Evolutionary conservation across 1,284 basidiomycete species (phyloP), one percentile per base, ranked within the genome.

Genomic region (Cryptococcus amylolentus): DNA sequence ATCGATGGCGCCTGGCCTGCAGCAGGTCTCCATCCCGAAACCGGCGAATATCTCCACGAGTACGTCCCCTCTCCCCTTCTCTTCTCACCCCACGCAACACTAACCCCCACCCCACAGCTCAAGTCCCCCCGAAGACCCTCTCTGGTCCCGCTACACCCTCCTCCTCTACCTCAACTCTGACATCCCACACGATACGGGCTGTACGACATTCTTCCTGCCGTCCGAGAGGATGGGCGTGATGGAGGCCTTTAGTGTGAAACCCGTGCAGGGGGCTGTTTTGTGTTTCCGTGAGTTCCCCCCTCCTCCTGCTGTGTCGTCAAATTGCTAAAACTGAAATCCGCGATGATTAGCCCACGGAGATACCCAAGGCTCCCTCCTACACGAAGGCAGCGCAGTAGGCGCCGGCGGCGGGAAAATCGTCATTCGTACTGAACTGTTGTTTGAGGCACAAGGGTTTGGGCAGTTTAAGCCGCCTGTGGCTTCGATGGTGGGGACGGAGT

Each of bases 1-100:
- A 82, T 83, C 55, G 82, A 83, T 64, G 82, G 82, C 16, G 81
- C 82, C 0, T 84, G 83, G 83, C 82, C 83, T 26, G 78, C 80
- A 1, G 81, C 81, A 0, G 80, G 80, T 1, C 68, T 82, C 5
- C 69, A 79, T 56, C 67, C 78, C 0, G 69, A 67, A 12, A 80
- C 80, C 4, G 77, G 78, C 20, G 74, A 80, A 60, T 84, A 84
- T 67, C 60, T 82, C 47, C 82, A 84, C 75, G 82, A 84, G 72
- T 80, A 77, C 46, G 79, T 80, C 42, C 23, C 23, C 42, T 20
- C 31, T 35, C 31, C 31, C 31, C 31, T 6, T 35, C 31, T n/a
- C 23, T 3, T 23, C 3, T 3, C 23, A 28, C 5, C 18, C 16
- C 27, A 35, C 6, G 31, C 10, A 35, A 5, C 31, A 35, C 31